A percentile compares a stretch with the other conserved stretches of the same genome.
These are phyloP conservation scores for Cercospora zeina DNA, from an alignment of 2,329 filamentous ascomycete genomes.

Conservation along the genomic window DNA sequence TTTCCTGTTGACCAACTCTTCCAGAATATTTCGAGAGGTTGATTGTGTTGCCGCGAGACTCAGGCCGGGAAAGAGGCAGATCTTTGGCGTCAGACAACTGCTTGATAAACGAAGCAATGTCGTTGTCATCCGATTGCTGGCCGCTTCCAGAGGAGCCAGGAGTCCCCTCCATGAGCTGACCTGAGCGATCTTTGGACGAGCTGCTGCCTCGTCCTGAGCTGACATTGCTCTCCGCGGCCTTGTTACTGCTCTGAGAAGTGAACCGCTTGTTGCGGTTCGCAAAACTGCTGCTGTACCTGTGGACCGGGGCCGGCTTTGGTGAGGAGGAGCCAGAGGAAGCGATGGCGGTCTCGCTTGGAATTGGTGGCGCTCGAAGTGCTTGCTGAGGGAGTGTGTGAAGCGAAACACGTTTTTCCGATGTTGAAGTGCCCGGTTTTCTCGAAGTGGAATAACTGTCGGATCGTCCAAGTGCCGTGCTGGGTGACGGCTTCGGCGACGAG, in stretches of 20 bases:
- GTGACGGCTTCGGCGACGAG: slow-evolving; percentile 47
- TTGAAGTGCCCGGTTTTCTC: slow-evolving; percentile 25
- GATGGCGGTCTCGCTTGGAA: slow-evolving; percentile 61
- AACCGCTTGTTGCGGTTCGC: slow-evolving; percentile 76
- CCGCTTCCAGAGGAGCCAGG: slow-evolving; percentile 64
- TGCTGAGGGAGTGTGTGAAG: slow-evolving; percentile 74
- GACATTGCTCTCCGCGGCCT: slow-evolving; percentile 69
- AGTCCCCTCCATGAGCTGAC: slow-evolving; percentile 61
- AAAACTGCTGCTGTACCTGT: slow-evolving; percentile 91
- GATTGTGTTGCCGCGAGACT: slow-evolving; percentile 54
- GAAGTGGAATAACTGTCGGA: slow-evolving; percentile 22
- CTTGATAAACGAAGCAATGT: slow-evolving; percentile 90
- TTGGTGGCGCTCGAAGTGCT: slow-evolving; percentile 66
- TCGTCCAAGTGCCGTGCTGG: slow-evolving; percentile 46
- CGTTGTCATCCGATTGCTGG: slow-evolving; percentile 75
- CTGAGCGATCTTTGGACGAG: slow-evolving; percentile 52
- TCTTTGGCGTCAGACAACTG: slow-evolving; percentile 85
- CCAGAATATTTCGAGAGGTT: slow-evolving; percentile 69
- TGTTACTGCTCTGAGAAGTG: slow-evolving; percentile 67
- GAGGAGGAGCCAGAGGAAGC: slow-evolving; percentile 71
- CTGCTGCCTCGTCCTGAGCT: slow-evolving; percentile 80
- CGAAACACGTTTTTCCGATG: slow-evolving; percentile 62
- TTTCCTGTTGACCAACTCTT: slow-evolving; percentile 80
- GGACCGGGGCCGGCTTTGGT: slow-evolving; percentile 74
- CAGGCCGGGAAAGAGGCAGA: slow-evolving; percentile 64